Evolutionary conservation across 192 early-diverging fungal species (phyloP), one percentile per base, ranked within the genome.

Genomic region (Backusella tuberculispora): DNA sequence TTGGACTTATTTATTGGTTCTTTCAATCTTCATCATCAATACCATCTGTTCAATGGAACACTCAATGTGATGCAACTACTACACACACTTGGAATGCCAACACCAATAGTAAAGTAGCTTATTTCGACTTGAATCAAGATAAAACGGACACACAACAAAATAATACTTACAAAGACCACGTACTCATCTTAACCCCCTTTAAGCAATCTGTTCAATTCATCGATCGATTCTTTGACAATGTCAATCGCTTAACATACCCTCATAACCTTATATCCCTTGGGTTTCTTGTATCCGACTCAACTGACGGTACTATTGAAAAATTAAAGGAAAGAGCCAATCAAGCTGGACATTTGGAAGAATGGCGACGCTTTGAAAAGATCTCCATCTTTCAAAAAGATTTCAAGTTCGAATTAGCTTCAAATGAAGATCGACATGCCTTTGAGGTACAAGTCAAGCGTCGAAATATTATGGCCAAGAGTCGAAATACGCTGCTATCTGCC

Each of bases 131-230:
- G 13, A 60, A 60, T 24, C 53, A 60, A 26, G 26, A 60, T 9
- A 53, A 2, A 4, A 60, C 53, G 2, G 53, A 5, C 53, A 12
- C 21, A 26, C 53, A 60, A 50, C 48, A 50, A 14, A 60, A 60
- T 9, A 60, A 8, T 19, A 60, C 53, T 26, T 60, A 60, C 9
- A 60, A 60, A 60, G 53, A 60, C 21, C 74, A 81, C 56, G 75
- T 88, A n/a, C 74, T 93, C 66, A 92, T 93, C 19, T 75, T 91
- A 9, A 93, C 92, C 0, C 90, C 91, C 0, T 69, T 93, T 19
- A 92, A 90, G 72, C 88, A 92, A 72, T 85, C 88, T 14, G 86
- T 81, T 41, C 75, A 74, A 13, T 84, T 86, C 21, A 82, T 93
- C 19, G 87, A 86, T 0, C 75, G 76, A 10, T 93, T 91, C 73